A percentile compares a stretch with the other conserved stretches of the same genome.
phyloP scores from a whole-genome alignment of 192 early-diverging fungal species.

The Spizellomyces sp. region DNA sequence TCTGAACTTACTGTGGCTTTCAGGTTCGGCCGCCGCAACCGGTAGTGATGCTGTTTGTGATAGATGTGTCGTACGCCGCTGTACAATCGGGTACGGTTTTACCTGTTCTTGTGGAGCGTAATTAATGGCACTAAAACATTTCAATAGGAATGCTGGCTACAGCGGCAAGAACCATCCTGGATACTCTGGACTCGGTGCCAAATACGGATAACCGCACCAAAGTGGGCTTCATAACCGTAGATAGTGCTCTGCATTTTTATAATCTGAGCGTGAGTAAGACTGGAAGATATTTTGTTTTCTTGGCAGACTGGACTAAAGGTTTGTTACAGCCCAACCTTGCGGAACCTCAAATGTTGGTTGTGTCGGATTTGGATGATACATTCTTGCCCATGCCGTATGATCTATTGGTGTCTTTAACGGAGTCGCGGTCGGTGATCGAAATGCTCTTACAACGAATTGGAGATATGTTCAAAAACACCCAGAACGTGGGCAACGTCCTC shows the following conservation, averaged over 20 bases:
- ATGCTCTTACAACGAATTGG: conserved; percentile 68
- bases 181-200: conserved; percentile 81
- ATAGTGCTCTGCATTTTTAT: conserved; percentile 88
- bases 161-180: conserved; percentile 78
- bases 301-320: not conserved
- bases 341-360: conserved; percentile 94
- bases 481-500: conserved; percentile 75
- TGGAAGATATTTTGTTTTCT: not conserved
- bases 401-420: conserved; percentile 84
- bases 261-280: conserved; percentile 65
- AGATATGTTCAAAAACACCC: conserved; percentile 86
- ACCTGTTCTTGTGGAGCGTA: conserved; percentile 8
- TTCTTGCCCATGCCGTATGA: conserved; percentile 89
- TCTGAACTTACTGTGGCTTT: conserved; percentile 17
- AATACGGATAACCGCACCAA: conserved; percentile 88
- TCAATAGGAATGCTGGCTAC: conserved; percentile 71
- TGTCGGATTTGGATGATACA: conserved; percentile 87
- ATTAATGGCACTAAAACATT: conserved; percentile 23
- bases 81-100: conserved; percentile 65
- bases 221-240: conserved; percentile 88
- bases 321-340: conserved; percentile 43
- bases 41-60: conserved; percentile 88
- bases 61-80: conserved; percentile 91
- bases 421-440: conserved; percentile 76
- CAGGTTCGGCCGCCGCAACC: conserved; percentile 87